A percentile compares a stretch with the other conserved stretches of the same genome.
phyloP scores from a whole-genome alignment of 352 stramenopile species.

The Phytophthora foliorum region DNA sequence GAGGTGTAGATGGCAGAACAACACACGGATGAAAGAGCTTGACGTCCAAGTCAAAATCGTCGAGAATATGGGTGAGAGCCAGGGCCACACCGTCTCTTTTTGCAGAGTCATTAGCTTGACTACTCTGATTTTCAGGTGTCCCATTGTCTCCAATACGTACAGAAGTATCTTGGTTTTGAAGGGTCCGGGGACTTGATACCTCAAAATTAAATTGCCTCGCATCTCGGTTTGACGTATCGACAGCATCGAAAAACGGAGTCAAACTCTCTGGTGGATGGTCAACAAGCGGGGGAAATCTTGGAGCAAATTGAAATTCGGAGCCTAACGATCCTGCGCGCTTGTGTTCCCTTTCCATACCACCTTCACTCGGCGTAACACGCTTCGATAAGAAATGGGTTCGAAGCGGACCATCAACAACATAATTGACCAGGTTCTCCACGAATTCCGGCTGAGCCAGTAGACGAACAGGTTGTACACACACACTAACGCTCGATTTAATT shows the following conservation, averaged over 20 bases:
- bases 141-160: background rate
- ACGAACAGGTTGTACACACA: constrained; percentile 64
- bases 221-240: constrained; percentile 48
- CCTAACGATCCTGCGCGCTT: constrained; percentile 26
- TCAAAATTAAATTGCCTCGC: constrained; percentile 32
- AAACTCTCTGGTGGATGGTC: constrained; percentile 30
- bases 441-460: constrained; percentile 69
- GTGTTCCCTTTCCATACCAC: constrained; percentile 14
- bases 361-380: constrained; percentile 16
- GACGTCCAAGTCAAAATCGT: constrained; percentile 48
- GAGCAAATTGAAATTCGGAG: constrained; percentile 32
- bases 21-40: constrained; percentile 57
- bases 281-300: constrained; percentile 27
- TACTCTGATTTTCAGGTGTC: background rate
- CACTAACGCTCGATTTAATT: constrained; percentile 47
- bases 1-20: constrained; percentile 53
- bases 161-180: background rate
- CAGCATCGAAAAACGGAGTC: constrained; percentile 78
- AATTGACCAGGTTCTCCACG: constrained; percentile 66
- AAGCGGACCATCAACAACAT: constrained; percentile 66
- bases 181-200: background rate
- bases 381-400: constrained; percentile 51
- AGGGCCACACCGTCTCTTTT: constrained; percentile 13
- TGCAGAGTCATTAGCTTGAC: constrained; percentile 8
- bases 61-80: constrained; percentile 31